Base-by-base conservation (phyloP, 192 early-diverging fungal species). In the Fimicolochytrium jonesii region DNA sequence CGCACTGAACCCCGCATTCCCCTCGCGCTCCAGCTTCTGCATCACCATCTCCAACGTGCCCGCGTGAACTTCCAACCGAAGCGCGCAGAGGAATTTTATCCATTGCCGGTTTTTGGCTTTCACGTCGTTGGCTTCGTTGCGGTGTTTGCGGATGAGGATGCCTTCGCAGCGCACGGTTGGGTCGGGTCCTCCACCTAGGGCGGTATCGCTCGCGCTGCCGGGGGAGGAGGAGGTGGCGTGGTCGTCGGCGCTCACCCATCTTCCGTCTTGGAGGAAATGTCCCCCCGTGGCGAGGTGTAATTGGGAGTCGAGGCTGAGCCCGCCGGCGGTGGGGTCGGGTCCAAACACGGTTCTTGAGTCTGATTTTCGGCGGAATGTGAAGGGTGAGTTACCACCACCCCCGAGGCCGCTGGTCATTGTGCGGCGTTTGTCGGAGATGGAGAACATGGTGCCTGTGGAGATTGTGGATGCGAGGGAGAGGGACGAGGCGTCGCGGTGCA, bases 31-130 rank as follows among this genome's bases (percentile, higher is more conserved):
- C 56, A 90, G 74, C 57, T 88, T 83, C 73, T 86, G 92, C 88
- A 93, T 87, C 29, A 79, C 79, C n/a, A 97, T 73, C 26, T 90
- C 87, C 31, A 76, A 42, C 48, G 13, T 90, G 86, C 45, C 88
- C 77, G 37, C 86, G 85, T 15, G 87, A 74, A 52, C 37, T n/a
- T 32, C 44, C n/a, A 76, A 13, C 20, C 25, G 15, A 0, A 91
- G 77, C 10, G 89, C 80, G 22, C 89, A 82, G 51, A 88, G 83
- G 22, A 71, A n/a, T 50, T 93, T 91, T 56, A 77, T 77, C 94
- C 94, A 95, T n/a, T 80, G 81, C 11, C 92, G 86, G 69, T 92
- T 77, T 36, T 87, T 87, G 6, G 90, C 88, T 75, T 89, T 91
- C 54, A 34, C 83, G 48, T 83, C 87, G 0, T 77, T 79, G 15